Evolutionary conservation across 164 flowering plant species (phyloP).

Genomic region (Dillenia turbinata): DNA sequence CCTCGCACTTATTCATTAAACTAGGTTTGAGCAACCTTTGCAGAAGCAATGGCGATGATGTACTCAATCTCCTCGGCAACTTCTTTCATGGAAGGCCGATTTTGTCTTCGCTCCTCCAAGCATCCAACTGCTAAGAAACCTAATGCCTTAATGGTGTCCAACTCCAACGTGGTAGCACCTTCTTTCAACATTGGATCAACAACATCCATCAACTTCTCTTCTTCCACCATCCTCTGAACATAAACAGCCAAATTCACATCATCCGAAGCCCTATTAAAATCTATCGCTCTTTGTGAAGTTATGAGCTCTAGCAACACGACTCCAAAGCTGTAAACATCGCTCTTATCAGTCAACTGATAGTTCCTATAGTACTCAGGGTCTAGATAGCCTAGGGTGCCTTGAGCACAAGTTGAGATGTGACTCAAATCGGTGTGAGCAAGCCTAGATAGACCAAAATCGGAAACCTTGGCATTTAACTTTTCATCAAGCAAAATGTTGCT

Average conservation of each 20-base stretch:
- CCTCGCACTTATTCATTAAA: not conserved
- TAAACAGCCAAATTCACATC: slow-evolving; percentile 53
- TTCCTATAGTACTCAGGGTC: slow-evolving; percentile 62
- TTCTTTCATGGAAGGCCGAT: slow-evolving; percentile 57
- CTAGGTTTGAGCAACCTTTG: slow-evolving; percentile 7
- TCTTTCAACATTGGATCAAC: slow-evolving; percentile 36
- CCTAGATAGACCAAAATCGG: slow-evolving; percentile 60
- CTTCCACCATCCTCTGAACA: slow-evolving; percentile 36
- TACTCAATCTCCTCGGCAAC: slow-evolving; percentile 54
- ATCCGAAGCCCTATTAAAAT: slow-evolving; percentile 35
- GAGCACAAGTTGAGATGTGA: slow-evolving; percentile 62
- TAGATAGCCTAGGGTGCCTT: slow-evolving; percentile 58
- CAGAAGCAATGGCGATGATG: slow-evolving; percentile 34
- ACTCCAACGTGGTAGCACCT: slow-evolving; percentile 28
- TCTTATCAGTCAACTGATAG: slow-evolving; percentile 60
- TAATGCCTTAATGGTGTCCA: slow-evolving; percentile 55
- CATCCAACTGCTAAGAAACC: slow-evolving; percentile 50
- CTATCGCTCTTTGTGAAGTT: slow-evolving; percentile 53
- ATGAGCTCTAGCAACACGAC: slow-evolving; percentile 53
- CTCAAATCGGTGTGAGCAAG: slow-evolving; percentile 48
- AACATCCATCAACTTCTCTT: slow-evolving; percentile 40
- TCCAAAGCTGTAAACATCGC: slow-evolving; percentile 67
- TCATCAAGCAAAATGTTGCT: slow-evolving; percentile 56
- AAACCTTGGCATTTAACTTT: slow-evolving; percentile 46
- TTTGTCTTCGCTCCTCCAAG: slow-evolving; percentile 49